These are phyloP conservation scores for Pichia sp. DNA, from an alignment of 1,139 yeast genomes.

Conservation along the genomic window DNA sequence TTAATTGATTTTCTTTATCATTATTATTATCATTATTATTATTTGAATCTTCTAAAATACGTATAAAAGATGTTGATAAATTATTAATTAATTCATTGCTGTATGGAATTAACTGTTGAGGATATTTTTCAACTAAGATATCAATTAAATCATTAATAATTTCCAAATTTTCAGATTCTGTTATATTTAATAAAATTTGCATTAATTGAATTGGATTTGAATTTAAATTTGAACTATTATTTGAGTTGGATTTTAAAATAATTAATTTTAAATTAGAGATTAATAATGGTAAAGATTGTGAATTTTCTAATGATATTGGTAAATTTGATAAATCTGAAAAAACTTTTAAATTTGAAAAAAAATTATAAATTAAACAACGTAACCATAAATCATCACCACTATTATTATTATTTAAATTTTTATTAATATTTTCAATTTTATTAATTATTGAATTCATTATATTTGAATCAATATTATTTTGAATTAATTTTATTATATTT, in stretches of 20 bases:
- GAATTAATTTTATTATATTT: conserved; percentile 42
- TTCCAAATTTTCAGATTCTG: conserved; percentile 47
- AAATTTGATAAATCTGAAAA: neutral
- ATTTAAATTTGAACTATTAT: neutral
- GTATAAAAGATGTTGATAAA: conserved; percentile 43
- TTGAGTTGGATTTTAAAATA: conserved; percentile 5
- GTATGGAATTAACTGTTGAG: conserved; percentile 49
- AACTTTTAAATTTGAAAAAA: conserved; percentile 10
- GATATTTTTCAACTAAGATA: conserved; percentile 47
- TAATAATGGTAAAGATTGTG: conserved; percentile 13
- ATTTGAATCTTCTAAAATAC: conserved; percentile 21
- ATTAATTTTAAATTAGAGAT: conserved; percentile 12
- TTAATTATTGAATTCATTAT: conserved; percentile 23
- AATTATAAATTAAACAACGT: conserved; percentile 14
- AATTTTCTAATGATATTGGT: conserved; percentile 2
- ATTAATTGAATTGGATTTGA: conserved; percentile 28
- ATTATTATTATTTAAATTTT: neutral
- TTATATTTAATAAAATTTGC: conserved; percentile 46
- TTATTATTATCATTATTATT: too few species aligned
- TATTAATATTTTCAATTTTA: conserved; percentile 4
- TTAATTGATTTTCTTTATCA: conserved; percentile 41
- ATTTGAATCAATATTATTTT: conserved; percentile 32
- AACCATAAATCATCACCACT: conserved; percentile 35
- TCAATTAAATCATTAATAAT: conserved; percentile 52
- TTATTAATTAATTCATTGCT: conserved; percentile 45